Percentiles rank a stretch among this genome's conserved stretches.
These are phyloP conservation scores for Sporothrix humicola DNA, from an alignment of 2,329 filamentous ascomycete genomes.

Conservation along the genomic window DNA sequence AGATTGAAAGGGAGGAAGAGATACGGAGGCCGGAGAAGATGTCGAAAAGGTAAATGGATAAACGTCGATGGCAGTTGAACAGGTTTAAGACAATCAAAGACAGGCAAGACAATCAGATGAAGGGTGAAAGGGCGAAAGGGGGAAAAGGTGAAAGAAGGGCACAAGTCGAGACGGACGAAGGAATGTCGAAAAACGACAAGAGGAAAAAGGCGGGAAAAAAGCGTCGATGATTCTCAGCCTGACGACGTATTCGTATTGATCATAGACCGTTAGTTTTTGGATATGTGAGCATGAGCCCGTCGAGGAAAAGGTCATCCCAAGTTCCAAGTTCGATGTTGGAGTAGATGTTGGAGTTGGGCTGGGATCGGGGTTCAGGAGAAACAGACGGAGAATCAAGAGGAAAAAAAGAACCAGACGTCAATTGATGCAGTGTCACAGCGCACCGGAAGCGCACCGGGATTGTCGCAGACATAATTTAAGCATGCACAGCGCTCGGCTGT, in stretches of 20 bases:
- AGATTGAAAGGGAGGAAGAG: background rate
- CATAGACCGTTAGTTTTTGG: background rate
- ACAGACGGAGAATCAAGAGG: background rate
- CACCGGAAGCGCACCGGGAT: constrained; percentile 20
- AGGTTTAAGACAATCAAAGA: background rate
- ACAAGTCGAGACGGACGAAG: background rate
- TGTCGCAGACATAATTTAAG: constrained; percentile 22
- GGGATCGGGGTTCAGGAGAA: background rate
- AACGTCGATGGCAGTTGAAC: background rate
- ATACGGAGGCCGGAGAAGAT: background rate
- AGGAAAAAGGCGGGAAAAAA: background rate
- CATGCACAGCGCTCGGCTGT: constrained; percentile 6
- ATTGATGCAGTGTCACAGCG: background rate
- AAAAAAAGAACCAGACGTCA: no score
- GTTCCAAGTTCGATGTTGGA: background rate
- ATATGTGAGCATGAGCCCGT: background rate
- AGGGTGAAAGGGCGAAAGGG: background rate
- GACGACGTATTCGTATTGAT: constrained; percentile 4
- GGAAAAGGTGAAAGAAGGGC: background rate
- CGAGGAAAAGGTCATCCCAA: constrained; percentile 17
- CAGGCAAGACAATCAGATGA: background rate
- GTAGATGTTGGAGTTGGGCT: background rate
- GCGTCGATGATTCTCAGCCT: background rate
- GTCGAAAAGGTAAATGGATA: constrained; percentile 17
- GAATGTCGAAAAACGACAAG: constrained; percentile 13